Evolutionary conservation across 2,329 filamentous ascomycete genomes (phyloP), one percentile per base, ranked within the genome.

Genomic region (Aspergillus sp.): DNA sequence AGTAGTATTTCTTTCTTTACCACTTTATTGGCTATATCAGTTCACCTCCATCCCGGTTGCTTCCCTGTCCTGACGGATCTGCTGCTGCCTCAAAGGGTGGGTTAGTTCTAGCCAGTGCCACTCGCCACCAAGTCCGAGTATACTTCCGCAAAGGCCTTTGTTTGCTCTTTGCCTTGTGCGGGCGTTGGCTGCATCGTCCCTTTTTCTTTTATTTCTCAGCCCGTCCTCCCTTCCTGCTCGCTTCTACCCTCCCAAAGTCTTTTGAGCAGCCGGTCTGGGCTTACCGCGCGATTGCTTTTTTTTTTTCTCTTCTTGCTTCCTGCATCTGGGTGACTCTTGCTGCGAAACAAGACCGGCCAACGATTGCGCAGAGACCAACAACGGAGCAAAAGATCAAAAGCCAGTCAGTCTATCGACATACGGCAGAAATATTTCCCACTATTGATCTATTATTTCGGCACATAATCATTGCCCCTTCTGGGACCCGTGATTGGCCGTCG

Each of bases 401-500:
- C 40, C 27, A 41, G 27, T 19, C 27, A 41, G 27, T 19, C 41
- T 22, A 40, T 19, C 41, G n/a, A 40, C 20, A 46, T 27, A 9
- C 34, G 13, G 19, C 20, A 39, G 33, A 12, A 54, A 42, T 20
- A 49, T 37, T 49, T 54, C 51, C 34, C 24, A 56, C 59, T 53
- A 61, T 58, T 49, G 52, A 62, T 54, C 42, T 42, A 56, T 50
- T 50, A 55, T 56, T 42, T 40, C 41, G 52, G 56, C 42, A 30
- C 27, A 24, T 52, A 46, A 17, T 51, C 44, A 34, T 56, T 60
- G 42, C 49, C 56, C 46, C 34, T 56, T 58, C 22, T 22, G 48
- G 56, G 64, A 65, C 62, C 60, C 54, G 53, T 61, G 57, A 34
- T 52, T 54, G 51, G 58, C 59, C 62, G 61, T 65, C 61, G 54